Base-by-base conservation (phyloP, 2,329 filamentous ascomycete genomes). In the Daldinia sp. region DNA sequence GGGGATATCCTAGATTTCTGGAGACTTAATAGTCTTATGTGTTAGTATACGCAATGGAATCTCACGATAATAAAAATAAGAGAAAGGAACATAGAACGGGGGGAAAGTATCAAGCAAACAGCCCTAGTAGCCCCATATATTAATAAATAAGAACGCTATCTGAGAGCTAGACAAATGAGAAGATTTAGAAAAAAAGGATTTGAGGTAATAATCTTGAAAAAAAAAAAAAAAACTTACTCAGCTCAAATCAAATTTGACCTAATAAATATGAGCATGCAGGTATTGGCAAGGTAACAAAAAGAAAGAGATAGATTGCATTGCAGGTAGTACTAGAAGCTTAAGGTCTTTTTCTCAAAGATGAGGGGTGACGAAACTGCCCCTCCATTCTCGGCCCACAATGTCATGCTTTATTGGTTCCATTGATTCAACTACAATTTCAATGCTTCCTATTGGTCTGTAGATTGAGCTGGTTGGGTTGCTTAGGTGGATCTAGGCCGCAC, bases 221-320 rank as follows among this genome's bases (percentile, higher is more conserved):
- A n/a, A n/a, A n/a, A n/a, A n/a, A n/a, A n/a, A n/a, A n/a, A 29
- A 53, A 67, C 65, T 65, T 67, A 67, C 64, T 67, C 64, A 67
- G 64, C 61, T 64, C 30, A 58, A 58, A 45, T 50, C 51, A 51
- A 54, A 35, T 35, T 51, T 58, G 15, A 29, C 45, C 50, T 58
- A 62, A 35, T 19, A 59, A 61, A 17, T 47, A 59, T 43, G 48
- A 50, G 6, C n/a, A 39, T 49, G 30, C 35, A 11, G 29, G 54
- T 34, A 56, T 45, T 51, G 48, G 47, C 45, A 50, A 50, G 47
- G 32, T 32, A 64, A 53, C 51, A 50, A 47, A 47, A 55, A 61
- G 56, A 39, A 37, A 49, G 39, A 51, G 39, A 54, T 58, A 54
- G 48, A 54, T 58, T 51, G 48, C 51, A 30, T 55, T 50, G 47